Evolutionary conservation across 192 early-diverging fungal genomes (phyloP), one percentile per base, ranked within the genome.

Genomic region (Entomortierella lignicola): DNA sequence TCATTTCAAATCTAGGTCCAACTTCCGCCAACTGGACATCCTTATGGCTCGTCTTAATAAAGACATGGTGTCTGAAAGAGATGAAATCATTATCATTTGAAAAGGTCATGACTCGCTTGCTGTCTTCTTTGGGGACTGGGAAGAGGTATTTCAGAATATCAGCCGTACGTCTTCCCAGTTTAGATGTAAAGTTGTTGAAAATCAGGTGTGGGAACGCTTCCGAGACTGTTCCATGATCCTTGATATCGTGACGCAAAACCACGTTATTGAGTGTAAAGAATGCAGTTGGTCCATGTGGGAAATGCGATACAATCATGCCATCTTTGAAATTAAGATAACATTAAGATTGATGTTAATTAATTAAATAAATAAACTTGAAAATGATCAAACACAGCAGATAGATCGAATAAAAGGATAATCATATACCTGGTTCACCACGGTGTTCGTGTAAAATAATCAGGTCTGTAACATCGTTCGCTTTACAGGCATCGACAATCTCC

Each of bases 261-360:
- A 99, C 97, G 71, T 99, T 98, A 87, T 97, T 95, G 59, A 99
- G 87, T 18, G 96, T 94, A 83, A 99, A 99, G 83, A 95, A 96
- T 23, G 96, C 96, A 0, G 98, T 99, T 15, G 98, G 98, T 37
- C 98, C 98, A 83, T 99, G 96, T 43, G 98, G 98, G 71, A 99
- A 92, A 72, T 99, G 98, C 68, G 88, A 93, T 39, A 99, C 77
- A 32, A 98, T 89, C 87, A 99, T 91, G 34, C 96, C 95, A 88
- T 98, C 97, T 85, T 61, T n/a, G 11, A 10, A 56, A 29, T 43
- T 30, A 21, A 42, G 27, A 1, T 15, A 37, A 50, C 4, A 50
- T n/a, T 18, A 13, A 55, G 32, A 4, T 23, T n/a, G n/a, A 54
- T 57, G 27, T 57, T 37, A 15, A 6, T 21, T 13, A n/a, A n/a